Base-by-base conservation (phyloP, 805 yeast genomes). In the Wickerhamiella siamensis region DNA sequence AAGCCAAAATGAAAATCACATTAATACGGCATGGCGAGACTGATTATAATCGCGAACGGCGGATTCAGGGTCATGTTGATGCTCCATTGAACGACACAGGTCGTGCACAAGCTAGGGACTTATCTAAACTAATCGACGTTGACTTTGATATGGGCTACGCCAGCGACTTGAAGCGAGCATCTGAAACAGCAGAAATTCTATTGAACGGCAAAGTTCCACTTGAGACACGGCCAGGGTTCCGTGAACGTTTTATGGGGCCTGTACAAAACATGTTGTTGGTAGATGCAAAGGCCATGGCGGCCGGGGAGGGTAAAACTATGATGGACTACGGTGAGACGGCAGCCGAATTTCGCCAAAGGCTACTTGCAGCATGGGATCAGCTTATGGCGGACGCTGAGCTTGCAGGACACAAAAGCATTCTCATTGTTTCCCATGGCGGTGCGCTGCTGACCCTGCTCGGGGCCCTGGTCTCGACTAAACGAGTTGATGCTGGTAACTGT, bases 21-120 rank as follows among this genome's bases (percentile, higher is more conserved):
- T 22, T 51, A 1, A 21, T 53, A 5, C 36, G 57, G 12, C 57
- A 53, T 31, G 57, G 57, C 32, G 55, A 53, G 31, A 53, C 57
- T 1, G 46, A 43, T 21, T 39, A 41, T 24, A 53, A 53, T 34
- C 38, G 29, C n/a, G 49, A 44, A 41, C 24, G 44, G 17, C 32
- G 51, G 2, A 41, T 52, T 14, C 57, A 53, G 38, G 57, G 57
- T 15, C 51, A 49, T 29, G 17, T 20, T 2, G 54, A 53, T 29
- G 46, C 46, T 5, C 43, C 41, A 4, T 42, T 53, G 17, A 52
- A 53, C 32, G 47, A 42, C 2, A 42, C 40, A 2, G 57, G 55
- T 14, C 42, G 31, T 19, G 44, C 37, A 17, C 57, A 51, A 42
- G 57, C 57, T 3, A 20, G 29, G 9, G 40, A 43, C 4, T 45